phyloP scores from a whole-genome alignment of 2,329 filamentous ascomycete genomes.

The Thelonectria discophora region DNA sequence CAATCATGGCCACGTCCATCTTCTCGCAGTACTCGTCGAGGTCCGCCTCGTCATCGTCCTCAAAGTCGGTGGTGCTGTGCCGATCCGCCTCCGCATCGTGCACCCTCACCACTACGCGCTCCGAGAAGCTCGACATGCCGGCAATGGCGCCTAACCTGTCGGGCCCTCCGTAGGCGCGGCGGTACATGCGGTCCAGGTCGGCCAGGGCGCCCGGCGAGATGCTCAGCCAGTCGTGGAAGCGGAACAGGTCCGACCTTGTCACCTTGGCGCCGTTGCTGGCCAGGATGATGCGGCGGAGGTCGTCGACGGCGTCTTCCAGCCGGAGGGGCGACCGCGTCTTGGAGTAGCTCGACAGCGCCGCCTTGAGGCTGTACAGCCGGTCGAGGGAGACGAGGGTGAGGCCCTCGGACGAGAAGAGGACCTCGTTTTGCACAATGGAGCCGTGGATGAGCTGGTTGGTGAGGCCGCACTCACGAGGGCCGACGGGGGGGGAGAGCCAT shows the following conservation, averaged over 20 bases:
- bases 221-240: constrained; percentile 66
- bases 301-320: constrained; percentile 70
- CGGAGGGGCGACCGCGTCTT: constrained; percentile 54
- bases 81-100: constrained; percentile 33
- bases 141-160: constrained; percentile 58
- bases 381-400: constrained; percentile 69
- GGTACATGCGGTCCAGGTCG: constrained; percentile 66
- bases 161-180: constrained; percentile 62
- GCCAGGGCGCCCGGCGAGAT: constrained; percentile 59
- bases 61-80: constrained; percentile 32
- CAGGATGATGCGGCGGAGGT: constrained; percentile 67
- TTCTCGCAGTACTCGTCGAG: constrained; percentile 28
- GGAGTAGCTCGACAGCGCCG: constrained; percentile 66
- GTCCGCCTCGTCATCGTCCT: constrained; percentile 32
- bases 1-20: constrained; percentile 33
- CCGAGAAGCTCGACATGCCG: constrained; percentile 41
- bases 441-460: constrained; percentile 62
- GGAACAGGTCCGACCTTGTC: constrained; percentile 59
- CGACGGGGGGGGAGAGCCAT: constrained; percentile 56
- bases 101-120: constrained; percentile 37
- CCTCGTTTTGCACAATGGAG: constrained; percentile 67
- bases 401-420: constrained; percentile 67
- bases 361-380: constrained; percentile 71
- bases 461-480: constrained; percentile 55
- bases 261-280: constrained; percentile 61